Evolutionary conservation across 2,329 filamentous ascomycete species (phyloP).

Genomic region (Pyricularia grisea): DNA sequence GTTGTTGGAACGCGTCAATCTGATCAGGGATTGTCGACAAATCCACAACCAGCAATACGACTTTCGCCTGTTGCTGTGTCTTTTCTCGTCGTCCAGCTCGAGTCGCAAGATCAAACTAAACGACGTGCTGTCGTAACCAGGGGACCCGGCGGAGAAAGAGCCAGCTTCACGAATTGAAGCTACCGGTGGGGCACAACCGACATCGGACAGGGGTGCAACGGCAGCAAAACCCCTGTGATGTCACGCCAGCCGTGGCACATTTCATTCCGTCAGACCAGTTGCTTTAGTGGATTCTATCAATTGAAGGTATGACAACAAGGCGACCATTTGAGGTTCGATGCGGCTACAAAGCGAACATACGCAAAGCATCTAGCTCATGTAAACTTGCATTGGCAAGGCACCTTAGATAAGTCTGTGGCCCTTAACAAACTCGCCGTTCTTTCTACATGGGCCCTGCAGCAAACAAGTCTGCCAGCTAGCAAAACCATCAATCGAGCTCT

Average conservation of each 20-base stretch:
- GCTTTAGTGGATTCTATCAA: neutral
- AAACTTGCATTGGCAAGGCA: neutral
- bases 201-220: neutral
- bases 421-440: too few relatives aligned
- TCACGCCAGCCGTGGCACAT: neutral
- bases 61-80: neutral
- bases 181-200: neutral
- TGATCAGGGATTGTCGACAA: neutral
- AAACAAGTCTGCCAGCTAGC: neutral
- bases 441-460: neutral
- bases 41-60: neutral
- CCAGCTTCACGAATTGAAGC: neutral
- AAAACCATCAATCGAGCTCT: neutral
- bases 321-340: neutral
- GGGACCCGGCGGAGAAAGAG: neutral
- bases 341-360: neutral
- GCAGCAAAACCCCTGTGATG: constrained; percentile 4
- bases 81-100: neutral
- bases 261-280: neutral
- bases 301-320: neutral
- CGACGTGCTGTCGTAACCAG: neutral
- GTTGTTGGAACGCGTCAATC: neutral
- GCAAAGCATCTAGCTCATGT: neutral
- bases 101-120: neutral
- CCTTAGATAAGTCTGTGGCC: neutral